These are phyloP conservation scores for Aquanectria penicillioides DNA, from an alignment of 2,329 filamentous ascomycete species.

Conservation along the genomic window DNA sequence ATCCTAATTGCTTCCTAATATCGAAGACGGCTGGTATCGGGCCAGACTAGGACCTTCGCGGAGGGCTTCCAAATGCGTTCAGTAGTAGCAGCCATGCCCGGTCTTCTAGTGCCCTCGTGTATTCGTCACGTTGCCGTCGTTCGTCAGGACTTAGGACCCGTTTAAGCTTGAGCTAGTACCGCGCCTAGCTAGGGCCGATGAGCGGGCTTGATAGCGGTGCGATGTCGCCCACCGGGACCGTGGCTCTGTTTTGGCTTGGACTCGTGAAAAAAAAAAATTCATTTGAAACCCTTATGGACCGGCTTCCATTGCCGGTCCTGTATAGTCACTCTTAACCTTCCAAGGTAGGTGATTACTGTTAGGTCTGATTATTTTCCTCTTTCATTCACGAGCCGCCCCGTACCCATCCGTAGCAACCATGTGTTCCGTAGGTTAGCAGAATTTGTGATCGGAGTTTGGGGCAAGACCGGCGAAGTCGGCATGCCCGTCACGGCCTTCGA, in stretches of 20 bases:
- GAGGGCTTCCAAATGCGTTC: conserved; percentile 16
- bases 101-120: conserved; percentile 17
- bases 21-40: conserved; percentile 21
- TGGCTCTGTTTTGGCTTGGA: background rate
- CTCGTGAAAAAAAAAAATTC: background rate
- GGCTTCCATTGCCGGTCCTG: conserved; percentile 15
- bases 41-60: conserved; percentile 22
- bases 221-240: conserved; percentile 5
- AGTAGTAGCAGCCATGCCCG: background rate
- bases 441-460: conserved; percentile 11
- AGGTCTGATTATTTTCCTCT: background rate
- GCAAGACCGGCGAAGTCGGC: conserved; percentile 10
- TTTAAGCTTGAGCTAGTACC: conserved; percentile 19
- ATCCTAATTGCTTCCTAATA: background rate
- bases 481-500: background rate
- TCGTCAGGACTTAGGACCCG: conserved; percentile 8
- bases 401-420: too few relatives aligned
- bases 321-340: conserved; percentile 4
- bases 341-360: background rate
- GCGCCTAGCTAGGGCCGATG: conserved; percentile 17
- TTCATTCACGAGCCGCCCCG: background rate
- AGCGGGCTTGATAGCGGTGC: conserved; percentile 7
- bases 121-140: conserved; percentile 9
- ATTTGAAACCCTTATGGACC: background rate
- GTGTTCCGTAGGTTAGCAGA: background rate